These are phyloP conservation scores for Senna tora DNA, from an alignment of 306 rosid genomes.

Conservation along the genomic window DNA sequence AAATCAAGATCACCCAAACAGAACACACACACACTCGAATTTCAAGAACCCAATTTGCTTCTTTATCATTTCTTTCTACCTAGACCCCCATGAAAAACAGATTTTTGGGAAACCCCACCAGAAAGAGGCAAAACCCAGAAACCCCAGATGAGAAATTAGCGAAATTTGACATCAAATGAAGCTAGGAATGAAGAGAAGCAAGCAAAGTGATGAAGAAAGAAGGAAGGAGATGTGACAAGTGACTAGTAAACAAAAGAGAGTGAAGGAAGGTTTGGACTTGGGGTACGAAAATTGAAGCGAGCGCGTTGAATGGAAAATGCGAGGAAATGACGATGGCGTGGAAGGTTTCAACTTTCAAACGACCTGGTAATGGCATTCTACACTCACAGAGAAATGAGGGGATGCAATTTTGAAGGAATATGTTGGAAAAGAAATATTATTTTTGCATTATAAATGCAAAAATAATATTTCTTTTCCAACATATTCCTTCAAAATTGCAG, in stretches of 20 bases:
- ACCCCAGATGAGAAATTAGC: not conserved
- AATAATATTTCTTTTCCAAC: too few relatives aligned
- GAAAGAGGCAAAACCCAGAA: slow-evolving; percentile 5
- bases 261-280: not conserved
- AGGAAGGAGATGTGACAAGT: not conserved
- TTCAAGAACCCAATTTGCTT: slow-evolving; percentile 22
- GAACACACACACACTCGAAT: slow-evolving; percentile 9
- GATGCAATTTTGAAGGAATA: too few relatives aligned
- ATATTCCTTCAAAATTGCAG: too few relatives aligned
- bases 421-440: too few relatives aligned
- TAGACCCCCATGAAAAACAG: not conserved
- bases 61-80: not conserved
- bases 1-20: not conserved
- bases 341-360: slow-evolving; percentile 44
- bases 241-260: slow-evolving; percentile 29
- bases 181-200: not conserved
- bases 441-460: too few relatives aligned
- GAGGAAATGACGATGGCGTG: slow-evolving; percentile 21
- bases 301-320: slow-evolving; percentile 32
- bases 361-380: too few relatives aligned
- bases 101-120: slow-evolving; percentile 7
- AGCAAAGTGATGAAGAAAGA: not conserved
- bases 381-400: too few relatives aligned
- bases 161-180: not conserved
- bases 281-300: not conserved